These are phyloP conservation scores for Cyberlindnera bimundalis DNA, from an alignment of 805 yeast genomes.

Conservation along the genomic window DNA sequence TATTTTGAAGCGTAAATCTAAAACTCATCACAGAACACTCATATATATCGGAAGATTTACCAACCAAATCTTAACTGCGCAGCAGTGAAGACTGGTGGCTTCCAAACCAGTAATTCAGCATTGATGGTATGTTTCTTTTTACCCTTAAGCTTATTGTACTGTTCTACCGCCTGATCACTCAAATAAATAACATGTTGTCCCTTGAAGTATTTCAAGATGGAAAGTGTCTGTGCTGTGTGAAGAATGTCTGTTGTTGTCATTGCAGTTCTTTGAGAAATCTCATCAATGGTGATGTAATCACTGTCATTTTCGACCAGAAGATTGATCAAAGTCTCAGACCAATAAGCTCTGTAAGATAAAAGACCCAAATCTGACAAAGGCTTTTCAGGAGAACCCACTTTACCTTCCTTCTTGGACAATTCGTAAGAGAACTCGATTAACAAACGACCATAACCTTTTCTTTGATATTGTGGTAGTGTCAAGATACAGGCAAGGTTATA, in stretches of 20 bases:
- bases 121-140: conserved; percentile 76
- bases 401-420: conserved; percentile 81
- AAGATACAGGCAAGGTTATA: conserved; percentile 97
- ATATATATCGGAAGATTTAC: conserved; percentile 36
- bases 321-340: conserved; percentile 88
- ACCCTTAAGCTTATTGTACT: conserved; percentile 63
- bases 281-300: conserved; percentile 74
- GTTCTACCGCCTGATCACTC: conserved; percentile 75
- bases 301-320: conserved; percentile 59
- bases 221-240: conserved; percentile 88
- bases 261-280: conserved; percentile 77
- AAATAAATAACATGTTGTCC: conserved; percentile 90
- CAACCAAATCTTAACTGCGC: conserved; percentile 95
- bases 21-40: no score
- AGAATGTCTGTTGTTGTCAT: conserved; percentile 96
- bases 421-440: conserved; percentile 93
- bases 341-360: conserved; percentile 87
- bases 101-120: conserved; percentile 76
- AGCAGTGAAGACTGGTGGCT: conserved; percentile 91
- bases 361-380: conserved; percentile 94
- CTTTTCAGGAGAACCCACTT: conserved; percentile 95
- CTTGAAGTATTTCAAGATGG: conserved; percentile 85
- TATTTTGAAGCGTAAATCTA: not conserved
- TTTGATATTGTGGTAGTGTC: conserved; percentile 93
- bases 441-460: conserved; percentile 90